Evolutionary conservation across 2,329 filamentous ascomycete species (phyloP).

Genomic region (Lasiodiplodia gonubiensis): DNA sequence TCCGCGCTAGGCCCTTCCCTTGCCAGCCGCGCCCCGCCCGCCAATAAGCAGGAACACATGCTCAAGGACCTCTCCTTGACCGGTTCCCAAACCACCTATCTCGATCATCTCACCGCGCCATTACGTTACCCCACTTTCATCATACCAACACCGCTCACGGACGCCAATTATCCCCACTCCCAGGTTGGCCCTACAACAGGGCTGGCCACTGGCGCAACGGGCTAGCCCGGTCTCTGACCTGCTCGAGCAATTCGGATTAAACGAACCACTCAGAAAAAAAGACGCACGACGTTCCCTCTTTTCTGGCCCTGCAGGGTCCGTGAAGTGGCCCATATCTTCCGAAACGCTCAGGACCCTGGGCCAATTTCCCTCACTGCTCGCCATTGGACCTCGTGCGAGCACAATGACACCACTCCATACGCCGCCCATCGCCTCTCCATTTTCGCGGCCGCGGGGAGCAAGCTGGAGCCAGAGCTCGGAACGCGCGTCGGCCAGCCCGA

Average conservation of each 20-base stretch:
- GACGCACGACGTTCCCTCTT: background rate
- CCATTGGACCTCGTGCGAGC: background rate
- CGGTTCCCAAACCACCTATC: constrained; percentile 15
- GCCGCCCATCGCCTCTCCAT: background rate
- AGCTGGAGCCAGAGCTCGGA: background rate
- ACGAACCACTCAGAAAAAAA: background rate
- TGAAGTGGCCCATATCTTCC: constrained; percentile 3
- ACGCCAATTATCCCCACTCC: background rate
- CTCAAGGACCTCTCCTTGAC: background rate
- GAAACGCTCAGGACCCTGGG: background rate
- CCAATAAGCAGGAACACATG: background rate
- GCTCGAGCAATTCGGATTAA: background rate
- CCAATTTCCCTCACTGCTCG: background rate
- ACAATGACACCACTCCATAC: background rate
- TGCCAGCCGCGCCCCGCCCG: background rate
- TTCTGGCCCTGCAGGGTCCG: background rate
- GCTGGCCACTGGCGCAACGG: background rate
- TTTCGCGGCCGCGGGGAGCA: background rate
- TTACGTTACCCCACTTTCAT: constrained; percentile 20
- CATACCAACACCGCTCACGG: constrained; percentile 2
- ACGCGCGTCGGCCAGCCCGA: background rate
- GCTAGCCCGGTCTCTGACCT: background rate
- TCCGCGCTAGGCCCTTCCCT: background rate
- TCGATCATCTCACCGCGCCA: background rate
- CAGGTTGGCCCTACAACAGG: constrained; percentile 7